Conservation (phyloP, 768 basidiomycete species). For the Mycena rebaudengoi region DNA sequence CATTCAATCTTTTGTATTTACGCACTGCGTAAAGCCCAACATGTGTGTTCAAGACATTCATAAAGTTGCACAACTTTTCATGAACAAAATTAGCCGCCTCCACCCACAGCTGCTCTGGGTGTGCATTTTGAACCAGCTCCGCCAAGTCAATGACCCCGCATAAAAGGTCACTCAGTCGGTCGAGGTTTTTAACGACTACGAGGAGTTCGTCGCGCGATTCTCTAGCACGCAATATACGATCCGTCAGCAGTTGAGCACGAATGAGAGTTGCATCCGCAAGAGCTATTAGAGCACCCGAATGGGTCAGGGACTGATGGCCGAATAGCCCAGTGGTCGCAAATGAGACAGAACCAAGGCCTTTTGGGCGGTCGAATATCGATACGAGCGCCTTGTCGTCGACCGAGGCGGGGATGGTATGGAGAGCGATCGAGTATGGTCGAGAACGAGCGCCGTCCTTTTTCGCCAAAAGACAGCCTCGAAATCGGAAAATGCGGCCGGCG, state of each 20-base stretch:
- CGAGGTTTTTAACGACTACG: constrained; percentile 94
- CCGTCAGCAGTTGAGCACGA: constrained; percentile 84
- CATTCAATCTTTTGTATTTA: constrained; percentile 25
- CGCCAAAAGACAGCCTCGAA: constrained; percentile 53
- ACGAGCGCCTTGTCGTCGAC: constrained; percentile 72
- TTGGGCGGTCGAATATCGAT: constrained; percentile 77
- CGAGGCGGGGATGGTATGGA: constrained; percentile 64
- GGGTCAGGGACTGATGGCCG: constrained; percentile 74
- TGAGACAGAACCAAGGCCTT: constrained; percentile 46
- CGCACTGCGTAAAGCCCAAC: constrained; percentile 88
- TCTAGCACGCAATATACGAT: constrained; percentile 80
- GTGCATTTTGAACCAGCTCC: constrained; percentile 91
- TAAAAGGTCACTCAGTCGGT: constrained; percentile 93
- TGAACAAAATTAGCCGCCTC: constrained; percentile 87
- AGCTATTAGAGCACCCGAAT: constrained; percentile 72
- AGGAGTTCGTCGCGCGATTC: constrained; percentile 78
- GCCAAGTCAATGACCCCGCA: constrained; percentile 97
- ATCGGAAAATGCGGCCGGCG: constrained; percentile 43
- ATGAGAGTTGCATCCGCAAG: constrained; percentile 83
- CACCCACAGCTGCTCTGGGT: constrained; percentile 88
- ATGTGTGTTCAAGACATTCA: constrained; percentile 97
- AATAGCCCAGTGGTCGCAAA: constrained; percentile 83
- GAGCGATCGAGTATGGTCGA: constrained; percentile 20
- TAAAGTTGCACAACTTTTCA: constrained; percentile 92
- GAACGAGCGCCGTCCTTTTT: constrained; percentile 34